Evolutionary conservation across 73 alveolate species (phyloP).

Genomic region (Uronychia setigera): DNA sequence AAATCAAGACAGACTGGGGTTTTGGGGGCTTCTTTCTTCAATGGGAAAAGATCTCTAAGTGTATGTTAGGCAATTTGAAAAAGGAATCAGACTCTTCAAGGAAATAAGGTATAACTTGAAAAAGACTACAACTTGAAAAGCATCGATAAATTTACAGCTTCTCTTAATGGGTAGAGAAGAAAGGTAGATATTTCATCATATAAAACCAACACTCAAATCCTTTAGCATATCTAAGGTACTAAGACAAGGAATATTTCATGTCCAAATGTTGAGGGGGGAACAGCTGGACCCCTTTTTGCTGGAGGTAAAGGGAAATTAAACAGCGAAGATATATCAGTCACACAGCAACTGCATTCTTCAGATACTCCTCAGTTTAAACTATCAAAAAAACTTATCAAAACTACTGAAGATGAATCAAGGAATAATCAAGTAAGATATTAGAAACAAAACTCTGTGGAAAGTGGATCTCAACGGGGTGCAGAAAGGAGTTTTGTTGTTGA

Average conservation of each 20-base stretch:
- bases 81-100: no score
- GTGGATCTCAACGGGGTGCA: no score
- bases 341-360: background rate
- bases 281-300: no score
- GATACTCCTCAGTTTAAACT: background rate
- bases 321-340: background rate
- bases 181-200: background rate
- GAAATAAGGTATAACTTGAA: background rate
- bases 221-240: no score
- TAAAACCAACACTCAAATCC: background rate
- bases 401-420: background rate
- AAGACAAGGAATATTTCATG: background rate
- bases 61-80: background rate
- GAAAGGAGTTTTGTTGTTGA: no score
- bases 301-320: background rate
- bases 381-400: background rate
- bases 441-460: no score
- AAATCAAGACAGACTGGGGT: no score
- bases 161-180: background rate
- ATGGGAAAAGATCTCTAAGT: background rate
- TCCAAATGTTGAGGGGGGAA: no score
- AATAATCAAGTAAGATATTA: no score
- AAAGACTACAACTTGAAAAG: background rate
- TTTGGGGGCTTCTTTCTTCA: no score
- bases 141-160: background rate